Evolutionary conservation across 1,284 basidiomycete genomes (phyloP).

Genomic region (Amylostereum areolatum): DNA sequence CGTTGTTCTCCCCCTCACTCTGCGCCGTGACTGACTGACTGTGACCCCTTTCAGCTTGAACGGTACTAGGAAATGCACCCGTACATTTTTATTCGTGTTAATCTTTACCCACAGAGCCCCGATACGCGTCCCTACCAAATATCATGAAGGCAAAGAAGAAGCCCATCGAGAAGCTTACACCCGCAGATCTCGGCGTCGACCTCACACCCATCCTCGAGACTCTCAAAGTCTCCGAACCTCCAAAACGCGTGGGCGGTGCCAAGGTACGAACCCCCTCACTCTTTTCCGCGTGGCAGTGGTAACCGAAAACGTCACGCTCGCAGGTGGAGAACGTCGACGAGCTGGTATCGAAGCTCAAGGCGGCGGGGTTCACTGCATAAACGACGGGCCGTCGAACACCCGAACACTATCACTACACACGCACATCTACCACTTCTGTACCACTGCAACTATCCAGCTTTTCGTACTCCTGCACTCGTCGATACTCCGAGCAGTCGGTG

Average conservation of each 20-base stretch:
- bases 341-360: constrained; percentile 86
- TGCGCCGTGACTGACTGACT: neutral
- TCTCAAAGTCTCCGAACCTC: constrained; percentile 87
- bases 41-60: constrained; percentile 39
- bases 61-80: constrained; percentile 30
- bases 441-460: too few species aligned
- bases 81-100: neutral
- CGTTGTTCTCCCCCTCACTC: constrained; percentile 24
- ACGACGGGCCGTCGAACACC: too few species aligned
- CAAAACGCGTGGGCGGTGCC: constrained; percentile 85
- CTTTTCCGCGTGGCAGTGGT: neutral
- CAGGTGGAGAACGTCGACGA: constrained; percentile 86
- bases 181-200: constrained; percentile 82
- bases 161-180: constrained; percentile 80
- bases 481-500: too few species aligned
- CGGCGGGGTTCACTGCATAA: constrained; percentile 68
- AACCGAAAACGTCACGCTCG: neutral
- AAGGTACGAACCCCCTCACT: constrained; percentile 55
- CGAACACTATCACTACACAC: too few species aligned
- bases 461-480: too few species aligned
- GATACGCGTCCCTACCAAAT: constrained; percentile 91
- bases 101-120: constrained; percentile 58
- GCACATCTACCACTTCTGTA: too few species aligned
- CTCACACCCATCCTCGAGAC: constrained; percentile 80
- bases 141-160: constrained; percentile 99